phyloP scores from a whole-genome alignment of 1,284 basidiomycete species.

The Sporisorium graminicola region DNA sequence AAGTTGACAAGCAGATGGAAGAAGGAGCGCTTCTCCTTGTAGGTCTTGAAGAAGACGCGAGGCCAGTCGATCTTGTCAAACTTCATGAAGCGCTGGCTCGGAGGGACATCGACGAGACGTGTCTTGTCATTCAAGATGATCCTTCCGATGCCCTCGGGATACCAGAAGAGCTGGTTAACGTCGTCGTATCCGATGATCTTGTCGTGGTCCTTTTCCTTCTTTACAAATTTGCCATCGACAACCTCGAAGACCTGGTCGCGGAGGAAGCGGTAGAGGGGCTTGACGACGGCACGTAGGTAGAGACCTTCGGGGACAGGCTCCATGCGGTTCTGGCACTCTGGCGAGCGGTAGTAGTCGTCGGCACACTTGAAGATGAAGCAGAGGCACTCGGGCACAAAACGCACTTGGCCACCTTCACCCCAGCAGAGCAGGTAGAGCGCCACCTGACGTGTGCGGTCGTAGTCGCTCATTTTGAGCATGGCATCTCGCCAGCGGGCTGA shows the following conservation, averaged over 20 bases:
- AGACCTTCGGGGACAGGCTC: constrained; percentile 96
- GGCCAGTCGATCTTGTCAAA: constrained; percentile 70
- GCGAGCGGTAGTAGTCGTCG: constrained; percentile 98
- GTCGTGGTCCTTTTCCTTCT: constrained; percentile 90
- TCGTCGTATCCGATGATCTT: constrained; percentile 98
- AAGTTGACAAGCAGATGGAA: constrained; percentile 69
- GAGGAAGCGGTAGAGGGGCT: constrained; percentile 96
- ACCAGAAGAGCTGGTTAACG: constrained; percentile 99
- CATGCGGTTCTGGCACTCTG: constrained; percentile 95
- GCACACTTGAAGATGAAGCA: constrained; percentile 99
- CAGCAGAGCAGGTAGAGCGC: constrained; percentile 95
- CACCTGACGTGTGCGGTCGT: constrained; percentile 95
- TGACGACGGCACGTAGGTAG: constrained; percentile 89
- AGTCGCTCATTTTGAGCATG: constrained; percentile 99
- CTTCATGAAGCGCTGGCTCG: constrained; percentile 70
- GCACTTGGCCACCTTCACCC: constrained; percentile 98
- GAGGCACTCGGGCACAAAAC: constrained; percentile 96
- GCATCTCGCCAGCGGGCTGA: constrained; percentile 94
- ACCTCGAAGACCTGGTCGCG: constrained; percentile 98
- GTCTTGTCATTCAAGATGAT: constrained; percentile 87
- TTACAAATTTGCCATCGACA: constrained; percentile 92
- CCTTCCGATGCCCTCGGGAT: constrained; percentile 95
- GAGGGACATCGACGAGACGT: constrained; percentile 73
- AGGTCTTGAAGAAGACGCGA: constrained; percentile 69
- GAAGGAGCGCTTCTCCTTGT: constrained; percentile 69